Conservation (phyloP, 495 filamentous ascomycete genomes). For the Choiromyces venosus region DNA sequence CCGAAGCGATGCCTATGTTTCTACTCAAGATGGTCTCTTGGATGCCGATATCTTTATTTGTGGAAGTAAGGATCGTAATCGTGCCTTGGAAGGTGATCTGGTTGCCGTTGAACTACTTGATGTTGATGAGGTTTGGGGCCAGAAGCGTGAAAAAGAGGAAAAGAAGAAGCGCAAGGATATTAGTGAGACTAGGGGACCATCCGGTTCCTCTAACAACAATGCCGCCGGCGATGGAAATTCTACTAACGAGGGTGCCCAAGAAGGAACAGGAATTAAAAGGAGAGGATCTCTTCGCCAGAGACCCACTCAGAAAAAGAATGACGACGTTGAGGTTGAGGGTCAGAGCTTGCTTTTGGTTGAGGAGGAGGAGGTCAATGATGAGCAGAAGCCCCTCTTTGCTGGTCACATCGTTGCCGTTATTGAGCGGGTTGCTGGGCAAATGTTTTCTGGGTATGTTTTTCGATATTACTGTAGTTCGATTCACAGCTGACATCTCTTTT, state of each 20-base stretch:
- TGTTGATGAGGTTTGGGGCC: slow-evolving; percentile 96
- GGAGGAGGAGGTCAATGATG: slow-evolving; percentile 97
- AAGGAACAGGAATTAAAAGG: slow-evolving; percentile 66
- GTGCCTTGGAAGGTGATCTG: slow-evolving; percentile 89
- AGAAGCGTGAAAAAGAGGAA: slow-evolving; percentile 98
- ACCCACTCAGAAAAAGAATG: slow-evolving; percentile 99
- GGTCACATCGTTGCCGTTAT: slow-evolving; percentile 96
- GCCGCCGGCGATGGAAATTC: slow-evolving; percentile 61
- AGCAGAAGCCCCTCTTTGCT: slow-evolving; percentile 93
- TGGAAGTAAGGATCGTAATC: slow-evolving; percentile 95
- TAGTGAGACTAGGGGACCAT: slow-evolving; percentile 74
- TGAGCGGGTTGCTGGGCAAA: slow-evolving; percentile 92
- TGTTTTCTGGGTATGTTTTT: slow-evolving; percentile 76
- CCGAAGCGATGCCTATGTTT: slow-evolving; percentile 94
- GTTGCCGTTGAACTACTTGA: slow-evolving; percentile 95
- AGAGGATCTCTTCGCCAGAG: slow-evolving; percentile 92
- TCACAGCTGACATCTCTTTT: slow-evolving; percentile 20
- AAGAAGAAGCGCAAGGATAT: slow-evolving; percentile 99
- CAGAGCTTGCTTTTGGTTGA: slow-evolving; percentile 95
- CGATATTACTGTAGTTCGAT: background rate
- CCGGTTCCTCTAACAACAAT: slow-evolving; percentile 64
- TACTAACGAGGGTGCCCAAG: slow-evolving; percentile 55
- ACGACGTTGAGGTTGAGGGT: slow-evolving; percentile 97
- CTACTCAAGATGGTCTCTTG: slow-evolving; percentile 74
- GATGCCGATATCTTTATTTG: slow-evolving; percentile 99